phyloP scores from a whole-genome alignment of 345 rosid genomes.

The Brassica incana region DNA sequence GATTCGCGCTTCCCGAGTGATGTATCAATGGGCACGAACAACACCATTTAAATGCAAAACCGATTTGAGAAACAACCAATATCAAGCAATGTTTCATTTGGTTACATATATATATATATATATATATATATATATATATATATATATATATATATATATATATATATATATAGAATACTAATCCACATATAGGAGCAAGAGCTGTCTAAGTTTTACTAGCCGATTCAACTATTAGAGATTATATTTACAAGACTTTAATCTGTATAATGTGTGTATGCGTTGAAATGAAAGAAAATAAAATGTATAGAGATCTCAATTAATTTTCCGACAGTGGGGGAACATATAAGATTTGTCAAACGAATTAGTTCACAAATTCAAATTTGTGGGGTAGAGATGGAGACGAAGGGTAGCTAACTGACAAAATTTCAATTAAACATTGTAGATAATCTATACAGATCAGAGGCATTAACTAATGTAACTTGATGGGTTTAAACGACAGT shows the following conservation, averaged over 20 bases:
- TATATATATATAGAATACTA: too few relatives aligned
- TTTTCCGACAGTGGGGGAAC: constrained; percentile 30
- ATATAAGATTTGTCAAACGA: constrained; percentile 19
- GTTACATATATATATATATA: neutral
- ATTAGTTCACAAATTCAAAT: constrained; percentile 5
- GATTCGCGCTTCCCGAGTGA: neutral
- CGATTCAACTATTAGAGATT: neutral
- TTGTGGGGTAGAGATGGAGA: constrained; percentile 22
- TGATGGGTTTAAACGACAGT: neutral
- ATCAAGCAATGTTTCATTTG: neutral
- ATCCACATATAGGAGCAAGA: neutral
- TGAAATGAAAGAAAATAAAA: neutral
- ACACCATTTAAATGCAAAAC: neutral
- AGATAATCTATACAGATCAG: neutral
- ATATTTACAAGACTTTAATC: neutral
- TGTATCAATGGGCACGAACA: neutral
- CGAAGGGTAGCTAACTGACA: constrained; percentile 22
- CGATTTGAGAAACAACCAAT: neutral
- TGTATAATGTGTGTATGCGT: neutral
- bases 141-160: neutral
- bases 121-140: neutral
- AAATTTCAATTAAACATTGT: constrained; percentile 2
- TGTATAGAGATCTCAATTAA: neutral
- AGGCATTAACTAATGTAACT: neutral
- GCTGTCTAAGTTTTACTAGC: neutral